These are phyloP conservation scores for Phytopythium montanum DNA, from an alignment of 352 stramenopile species.

Conservation along the genomic window DNA sequence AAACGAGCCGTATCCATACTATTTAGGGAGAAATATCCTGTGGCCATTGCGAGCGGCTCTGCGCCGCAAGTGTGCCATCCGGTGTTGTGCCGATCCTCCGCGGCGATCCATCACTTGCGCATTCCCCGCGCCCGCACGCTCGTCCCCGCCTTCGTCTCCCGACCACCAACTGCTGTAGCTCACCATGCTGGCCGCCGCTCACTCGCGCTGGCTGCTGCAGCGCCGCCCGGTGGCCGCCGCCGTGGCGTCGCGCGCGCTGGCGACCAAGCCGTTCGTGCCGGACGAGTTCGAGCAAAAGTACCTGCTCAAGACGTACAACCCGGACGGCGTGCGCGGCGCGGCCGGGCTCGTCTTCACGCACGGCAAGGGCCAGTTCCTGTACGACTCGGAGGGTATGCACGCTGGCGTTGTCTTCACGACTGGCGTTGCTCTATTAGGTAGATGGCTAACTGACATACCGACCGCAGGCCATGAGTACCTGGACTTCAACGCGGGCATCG, in stretches of 20 bases:
- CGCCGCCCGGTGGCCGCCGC: conserved; percentile 2
- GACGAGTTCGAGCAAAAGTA: conserved; percentile 81
- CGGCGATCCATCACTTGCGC: conserved; percentile 1
- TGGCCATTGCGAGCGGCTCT: not conserved
- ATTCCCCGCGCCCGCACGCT: not conserved
- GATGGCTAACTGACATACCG: not conserved
- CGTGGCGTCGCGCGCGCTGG: conserved; percentile 14
- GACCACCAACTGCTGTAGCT: not conserved
- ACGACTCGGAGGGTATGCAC: conserved; percentile 65
- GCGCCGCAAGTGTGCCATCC: not conserved
- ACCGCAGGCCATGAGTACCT: conserved; percentile 54
- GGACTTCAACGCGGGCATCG: conserved; percentile 95
- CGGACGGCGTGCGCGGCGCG: conserved; percentile 64
- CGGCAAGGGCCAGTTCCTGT: conserved; percentile 91
- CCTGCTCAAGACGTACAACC: conserved; percentile 81
- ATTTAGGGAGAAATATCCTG: conserved; percentile 5
- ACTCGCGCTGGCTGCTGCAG: conserved; percentile 3
- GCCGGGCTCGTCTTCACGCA: conserved; percentile 72
- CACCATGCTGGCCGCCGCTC: conserved; percentile 1
- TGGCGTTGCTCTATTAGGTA: not conserved
- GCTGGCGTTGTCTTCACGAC: not conserved
- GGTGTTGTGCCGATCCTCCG: not conserved
- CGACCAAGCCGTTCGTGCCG: conserved; percentile 33
- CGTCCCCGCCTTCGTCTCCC: not conserved
- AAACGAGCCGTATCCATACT: not conserved